Evolutionary conservation across 495 filamentous ascomycete genomes (phyloP).

Genomic region (Aspergillus funiculosus): DNA sequence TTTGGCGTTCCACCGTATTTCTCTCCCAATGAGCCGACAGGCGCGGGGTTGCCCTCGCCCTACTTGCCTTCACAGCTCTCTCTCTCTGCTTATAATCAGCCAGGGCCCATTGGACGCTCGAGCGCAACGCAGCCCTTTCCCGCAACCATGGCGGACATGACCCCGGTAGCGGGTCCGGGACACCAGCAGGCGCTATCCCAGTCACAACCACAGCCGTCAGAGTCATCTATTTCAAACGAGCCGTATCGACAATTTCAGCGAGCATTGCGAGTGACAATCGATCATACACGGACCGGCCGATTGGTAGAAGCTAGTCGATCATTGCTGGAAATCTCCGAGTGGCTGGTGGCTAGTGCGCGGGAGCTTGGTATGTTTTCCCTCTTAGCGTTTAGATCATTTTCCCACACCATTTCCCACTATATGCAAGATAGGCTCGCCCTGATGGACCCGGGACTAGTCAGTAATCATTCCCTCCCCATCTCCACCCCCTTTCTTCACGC

Average conservation of each 20-base stretch:
- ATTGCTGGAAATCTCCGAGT: constrained; percentile 74
- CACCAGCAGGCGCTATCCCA: constrained; percentile 34
- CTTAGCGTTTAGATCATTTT: constrained; percentile 13
- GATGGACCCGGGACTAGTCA: background rate
- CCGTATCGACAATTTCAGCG: constrained; percentile 71
- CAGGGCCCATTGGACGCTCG: constrained; percentile 46
- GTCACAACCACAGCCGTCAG: constrained; percentile 33
- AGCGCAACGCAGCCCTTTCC: constrained; percentile 48
- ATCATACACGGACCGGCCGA: constrained; percentile 64
- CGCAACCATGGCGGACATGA: constrained; percentile 50
- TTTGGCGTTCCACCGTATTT: constrained; percentile 77
- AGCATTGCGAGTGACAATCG: constrained; percentile 67
- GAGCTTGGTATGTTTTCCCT: constrained; percentile 66
- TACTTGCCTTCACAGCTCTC: constrained; percentile 50
- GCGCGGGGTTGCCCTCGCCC: constrained; percentile 52
- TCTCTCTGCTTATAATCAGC: constrained; percentile 50
- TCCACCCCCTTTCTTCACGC: too few species aligned
- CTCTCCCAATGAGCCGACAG: constrained; percentile 58
- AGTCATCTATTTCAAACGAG: constrained; percentile 46
- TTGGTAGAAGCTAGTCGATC: constrained; percentile 67
- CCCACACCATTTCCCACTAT: constrained; percentile 1
- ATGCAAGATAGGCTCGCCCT: background rate
- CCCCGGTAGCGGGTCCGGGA: constrained; percentile 33
- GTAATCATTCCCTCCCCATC: background rate
- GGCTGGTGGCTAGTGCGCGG: constrained; percentile 75